Base-by-base conservation (phyloP, 2,329 filamentous ascomycete genomes). In the Graphiopsis chlorocephala region DNA sequence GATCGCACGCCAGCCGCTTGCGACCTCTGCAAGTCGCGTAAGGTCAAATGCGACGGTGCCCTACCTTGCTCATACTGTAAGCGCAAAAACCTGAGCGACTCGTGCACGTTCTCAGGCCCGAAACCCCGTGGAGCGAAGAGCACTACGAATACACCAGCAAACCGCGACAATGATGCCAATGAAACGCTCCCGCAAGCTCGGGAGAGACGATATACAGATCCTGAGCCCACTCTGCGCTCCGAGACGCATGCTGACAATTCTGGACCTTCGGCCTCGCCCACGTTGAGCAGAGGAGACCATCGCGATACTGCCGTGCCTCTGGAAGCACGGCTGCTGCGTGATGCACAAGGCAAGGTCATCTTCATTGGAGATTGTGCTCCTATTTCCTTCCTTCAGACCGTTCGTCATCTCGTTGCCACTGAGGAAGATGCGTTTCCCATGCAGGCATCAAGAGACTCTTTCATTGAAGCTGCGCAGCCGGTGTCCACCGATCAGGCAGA, bases 311-410 rank as follows among this genome's bases (percentile, higher is more conserved):
- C 71, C 0, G 79, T 81, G 6, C 79, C 79, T 11, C 72, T 79
- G 14, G 77, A 80, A 67, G 79, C 79, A 11, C 75, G 82, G 11
- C 78, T 84, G 28, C 75, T 84, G 11, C 81, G 81, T 26, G 82
- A 84, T 67, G 81, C 81, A 0, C 80, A 83, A 66, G 82, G 82
- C 6, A 84, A 84, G 63, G 79, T 83, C 58, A 83, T 85, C 70
- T 85, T 84, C 67, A 81, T 85, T 29, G 83, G 83, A 15, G 83
- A 85, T 65, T 84, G 81, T 42, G 82, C 82, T 35, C 83, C 82
- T 56, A 72, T 84, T 55, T 84, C 82, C 0, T 84, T 84, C 61
- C 68, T 84, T 38, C 82, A 84, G 68, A 84, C 81, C 62, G 81
- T 84, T 15, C 80, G 82, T 35, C 79, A 83, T 52, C 76, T 85